phyloP scores from a whole-genome alignment of 2,329 filamentous ascomycete genomes.

The Cercospora berteroae region DNA sequence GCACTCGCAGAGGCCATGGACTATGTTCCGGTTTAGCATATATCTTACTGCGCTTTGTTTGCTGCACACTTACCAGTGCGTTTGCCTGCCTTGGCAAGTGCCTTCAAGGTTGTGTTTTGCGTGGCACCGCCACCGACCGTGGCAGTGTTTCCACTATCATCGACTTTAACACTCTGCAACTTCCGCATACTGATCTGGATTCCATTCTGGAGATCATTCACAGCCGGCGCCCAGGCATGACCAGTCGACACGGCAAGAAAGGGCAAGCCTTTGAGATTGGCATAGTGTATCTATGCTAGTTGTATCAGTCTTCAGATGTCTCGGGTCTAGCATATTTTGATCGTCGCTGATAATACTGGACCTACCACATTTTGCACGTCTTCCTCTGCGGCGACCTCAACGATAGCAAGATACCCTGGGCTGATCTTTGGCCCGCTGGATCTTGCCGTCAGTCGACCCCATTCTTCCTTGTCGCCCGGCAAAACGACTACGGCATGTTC shows the following conservation, averaged over 20 bases:
- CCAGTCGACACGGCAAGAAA: slow-evolving; percentile 5
- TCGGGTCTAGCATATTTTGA: not conserved
- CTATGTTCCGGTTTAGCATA: not conserved
- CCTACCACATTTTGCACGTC: not conserved
- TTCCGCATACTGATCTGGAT: slow-evolving; percentile 6
- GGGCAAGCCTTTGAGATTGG: not conserved
- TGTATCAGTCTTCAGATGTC: not conserved
- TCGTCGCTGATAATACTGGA: not conserved
- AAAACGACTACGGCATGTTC: not conserved
- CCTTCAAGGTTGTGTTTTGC: not conserved
- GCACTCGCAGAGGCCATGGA: slow-evolving; percentile 11
- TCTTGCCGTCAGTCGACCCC: not conserved
- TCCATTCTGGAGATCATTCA: slow-evolving; percentile 1
- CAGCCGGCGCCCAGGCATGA: not conserved
- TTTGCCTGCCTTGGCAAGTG: not conserved
- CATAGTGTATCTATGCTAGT: not conserved
- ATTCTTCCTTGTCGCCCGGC: not conserved
- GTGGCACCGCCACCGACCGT: not conserved
- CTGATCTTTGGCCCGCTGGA: not conserved
- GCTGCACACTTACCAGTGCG: not conserved
- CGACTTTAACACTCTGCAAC: not conserved
- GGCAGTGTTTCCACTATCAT: not conserved
- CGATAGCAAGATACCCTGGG: slow-evolving; percentile 1
- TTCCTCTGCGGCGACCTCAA: not conserved
- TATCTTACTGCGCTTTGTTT: not conserved